A percentile compares a stretch with the other conserved stretches of the same genome.
Evolutionary conservation across 179 eudicot species (phyloP).

Genomic region (Heliamphora pulchella): DNA sequence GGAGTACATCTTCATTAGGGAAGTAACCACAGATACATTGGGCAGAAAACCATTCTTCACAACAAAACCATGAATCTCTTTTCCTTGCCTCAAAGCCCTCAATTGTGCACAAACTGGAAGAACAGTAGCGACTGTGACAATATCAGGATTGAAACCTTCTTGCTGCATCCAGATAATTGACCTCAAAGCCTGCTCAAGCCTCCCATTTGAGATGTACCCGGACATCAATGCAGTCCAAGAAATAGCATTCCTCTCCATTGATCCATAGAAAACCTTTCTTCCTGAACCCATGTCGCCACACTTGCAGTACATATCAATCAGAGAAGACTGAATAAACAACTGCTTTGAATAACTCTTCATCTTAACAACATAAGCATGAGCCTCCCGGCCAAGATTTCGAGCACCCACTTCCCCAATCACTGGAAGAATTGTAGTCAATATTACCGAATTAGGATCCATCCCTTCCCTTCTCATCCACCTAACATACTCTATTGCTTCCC

Average conservation of each 20-base stretch:
- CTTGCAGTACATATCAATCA: slow-evolving; percentile 92
- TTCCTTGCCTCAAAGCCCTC: slow-evolving; percentile 62
- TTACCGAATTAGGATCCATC: slow-evolving; percentile 53
- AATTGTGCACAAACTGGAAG: slow-evolving; percentile 66
- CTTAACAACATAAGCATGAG: slow-evolving; percentile 70
- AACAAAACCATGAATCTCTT: slow-evolving; percentile 60
- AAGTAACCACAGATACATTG: slow-evolving; percentile 55
- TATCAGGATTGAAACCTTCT: slow-evolving; percentile 85
- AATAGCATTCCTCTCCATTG: slow-evolving; percentile 54
- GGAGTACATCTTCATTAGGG: slow-evolving; percentile 82
- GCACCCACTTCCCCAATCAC: slow-evolving; percentile 58
- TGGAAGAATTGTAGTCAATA: slow-evolving; percentile 62
- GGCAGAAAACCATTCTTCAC: slow-evolving; percentile 53
- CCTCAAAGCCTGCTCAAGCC: slow-evolving; percentile 74
- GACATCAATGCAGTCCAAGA: slow-evolving; percentile 88
- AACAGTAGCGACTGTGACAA: slow-evolving; percentile 70
- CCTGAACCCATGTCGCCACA: slow-evolving; percentile 71
- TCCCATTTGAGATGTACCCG: slow-evolving; percentile 65
- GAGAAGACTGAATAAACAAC: slow-evolving; percentile 58
- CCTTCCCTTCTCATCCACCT: slow-evolving; percentile 66
- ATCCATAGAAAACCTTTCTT: slow-evolving; percentile 55
- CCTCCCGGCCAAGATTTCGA: slow-evolving; percentile 52
- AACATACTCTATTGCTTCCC: slow-evolving; percentile 45
- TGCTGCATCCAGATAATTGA: slow-evolving; percentile 85
- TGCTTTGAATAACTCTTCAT: slow-evolving; percentile 48